phyloP scores from a whole-genome alignment of 2,329 filamentous ascomycete species.

The Aspergillus bombycis region DNA sequence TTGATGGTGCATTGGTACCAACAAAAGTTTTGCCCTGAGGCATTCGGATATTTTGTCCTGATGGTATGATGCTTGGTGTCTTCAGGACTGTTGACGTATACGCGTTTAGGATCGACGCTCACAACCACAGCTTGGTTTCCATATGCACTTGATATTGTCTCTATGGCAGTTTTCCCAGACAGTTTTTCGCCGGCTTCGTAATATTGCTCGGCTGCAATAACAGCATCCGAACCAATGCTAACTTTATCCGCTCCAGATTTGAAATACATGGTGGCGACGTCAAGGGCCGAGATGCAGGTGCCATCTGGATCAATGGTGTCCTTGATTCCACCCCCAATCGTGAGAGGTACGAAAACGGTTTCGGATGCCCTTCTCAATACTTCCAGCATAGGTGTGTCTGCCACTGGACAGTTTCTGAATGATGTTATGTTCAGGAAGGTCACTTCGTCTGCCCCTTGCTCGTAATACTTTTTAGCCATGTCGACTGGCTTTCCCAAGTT shows the following conservation, averaged over 20 bases:
- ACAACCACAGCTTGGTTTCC: conserved; percentile 97
- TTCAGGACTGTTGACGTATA: conserved; percentile 73
- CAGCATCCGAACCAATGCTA: conserved; percentile 92
- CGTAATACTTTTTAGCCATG: conserved; percentile 91
- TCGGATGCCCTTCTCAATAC: conserved; percentile 82
- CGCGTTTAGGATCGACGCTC: conserved; percentile 87
- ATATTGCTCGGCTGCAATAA: conserved; percentile 89
- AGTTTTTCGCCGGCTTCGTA: conserved; percentile 70
- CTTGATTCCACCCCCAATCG: conserved; percentile 91
- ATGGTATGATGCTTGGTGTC: conserved; percentile 77
- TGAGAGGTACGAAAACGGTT: conserved; percentile 94
- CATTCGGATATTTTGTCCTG: conserved; percentile 69
- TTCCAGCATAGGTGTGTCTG: conserved; percentile 94
- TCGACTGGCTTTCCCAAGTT: conserved; percentile 97
- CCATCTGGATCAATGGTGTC: conserved; percentile 90
- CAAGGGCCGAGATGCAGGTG: conserved; percentile 81
- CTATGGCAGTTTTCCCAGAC: conserved; percentile 84
- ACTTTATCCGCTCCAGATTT: conserved; percentile 96
- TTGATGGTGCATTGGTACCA: conserved; percentile 99
- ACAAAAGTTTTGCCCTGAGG: conserved; percentile 77
- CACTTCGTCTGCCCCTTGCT: conserved; percentile 93
- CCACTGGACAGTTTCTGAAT: conserved; percentile 91
- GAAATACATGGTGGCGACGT: conserved; percentile 97
- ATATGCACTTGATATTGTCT: conserved; percentile 91
- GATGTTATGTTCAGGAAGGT: conserved; percentile 98